These are phyloP conservation scores for Podaxis sp. DNA, from an alignment of 768 basidiomycete genomes.

Conservation along the genomic window DNA sequence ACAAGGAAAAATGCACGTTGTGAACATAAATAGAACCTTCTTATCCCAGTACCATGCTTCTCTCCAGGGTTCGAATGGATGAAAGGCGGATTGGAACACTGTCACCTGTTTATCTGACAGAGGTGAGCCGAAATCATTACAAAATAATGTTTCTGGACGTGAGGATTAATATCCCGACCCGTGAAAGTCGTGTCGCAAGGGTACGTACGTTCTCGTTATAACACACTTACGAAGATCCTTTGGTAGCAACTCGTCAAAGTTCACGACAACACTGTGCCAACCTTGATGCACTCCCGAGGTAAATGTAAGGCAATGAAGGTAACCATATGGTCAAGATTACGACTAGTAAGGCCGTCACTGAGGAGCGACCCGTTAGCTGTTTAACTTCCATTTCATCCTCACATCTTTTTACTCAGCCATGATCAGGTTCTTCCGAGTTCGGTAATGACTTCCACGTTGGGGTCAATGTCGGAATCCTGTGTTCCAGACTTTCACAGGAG, in stretches of 20 bases:
- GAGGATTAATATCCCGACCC: not conserved
- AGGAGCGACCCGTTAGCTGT: constrained; percentile 2
- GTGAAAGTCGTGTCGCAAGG: not conserved
- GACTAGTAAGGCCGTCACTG: not conserved
- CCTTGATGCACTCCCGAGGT: no score
- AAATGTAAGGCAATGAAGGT: no score
- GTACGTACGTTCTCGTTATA: no score
- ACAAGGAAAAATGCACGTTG: not conserved
- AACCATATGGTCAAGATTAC: no score
- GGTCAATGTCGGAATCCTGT: not conserved
- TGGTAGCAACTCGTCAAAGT: no score
- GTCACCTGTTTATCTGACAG: constrained; percentile 13
- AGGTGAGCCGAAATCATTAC: not conserved
- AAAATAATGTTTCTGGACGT: not conserved
- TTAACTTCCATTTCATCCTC: not conserved
- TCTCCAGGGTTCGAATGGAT: constrained; percentile 3
- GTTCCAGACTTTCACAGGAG: no score
- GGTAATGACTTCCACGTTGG: not conserved
- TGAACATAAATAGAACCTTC: no score
- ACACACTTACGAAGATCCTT: no score
- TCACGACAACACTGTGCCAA: no score
- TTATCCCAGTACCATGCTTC: no score
- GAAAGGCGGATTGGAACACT: constrained; percentile 14
- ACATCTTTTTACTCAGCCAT: not conserved
- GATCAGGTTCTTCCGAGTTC: not conserved